Percentiles rank a stretch among this genome's conserved stretches.
phyloP scores from a whole-genome alignment of 2,329 filamentous ascomycete species.

The Diaporthe caulivora region DNA sequence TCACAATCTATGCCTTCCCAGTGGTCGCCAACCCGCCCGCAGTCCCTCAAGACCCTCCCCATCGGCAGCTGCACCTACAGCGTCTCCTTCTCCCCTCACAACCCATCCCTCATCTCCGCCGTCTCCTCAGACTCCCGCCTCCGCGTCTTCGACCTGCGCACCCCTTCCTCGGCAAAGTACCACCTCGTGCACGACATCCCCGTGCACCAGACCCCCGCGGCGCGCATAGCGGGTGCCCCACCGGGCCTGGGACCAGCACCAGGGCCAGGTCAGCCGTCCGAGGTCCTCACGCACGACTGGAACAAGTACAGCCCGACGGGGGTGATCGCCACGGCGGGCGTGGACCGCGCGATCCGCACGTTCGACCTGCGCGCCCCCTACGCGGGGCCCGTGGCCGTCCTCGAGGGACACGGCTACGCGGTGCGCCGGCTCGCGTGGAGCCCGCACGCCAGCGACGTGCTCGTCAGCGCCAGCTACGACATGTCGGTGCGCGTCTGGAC shows the following conservation, averaged over 20 bases:
- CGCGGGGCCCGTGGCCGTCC: constrained; percentile 77
- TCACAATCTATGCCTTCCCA: constrained; percentile 46
- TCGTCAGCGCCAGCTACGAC: constrained; percentile 94
- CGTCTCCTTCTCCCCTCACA: constrained; percentile 90
- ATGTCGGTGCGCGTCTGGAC: constrained; percentile 98
- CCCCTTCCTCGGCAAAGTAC: constrained; percentile 86
- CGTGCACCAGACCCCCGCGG: constrained; percentile 76
- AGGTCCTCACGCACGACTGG: constrained; percentile 97
- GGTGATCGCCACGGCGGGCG: constrained; percentile 87
- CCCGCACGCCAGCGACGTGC: constrained; percentile 88
- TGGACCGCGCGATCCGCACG: constrained; percentile 87
- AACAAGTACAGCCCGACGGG: constrained; percentile 90
- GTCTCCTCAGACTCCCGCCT: constrained; percentile 92
- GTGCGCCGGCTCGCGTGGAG: constrained; percentile 90
- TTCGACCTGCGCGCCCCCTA: constrained; percentile 88
- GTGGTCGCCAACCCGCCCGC: constrained; percentile 85
- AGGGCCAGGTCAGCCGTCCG: constrained; percentile 71
- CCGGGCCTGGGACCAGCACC: constrained; percentile 47
- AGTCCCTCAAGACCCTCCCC: constrained; percentile 86
- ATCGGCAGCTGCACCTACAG: constrained; percentile 96
- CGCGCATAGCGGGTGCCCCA: constrained; percentile 49
- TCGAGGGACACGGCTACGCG: constrained; percentile 92
- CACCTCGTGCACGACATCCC: constrained; percentile 87
- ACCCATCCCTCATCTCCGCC: constrained; percentile 85
- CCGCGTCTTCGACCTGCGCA: constrained; percentile 91